Base-by-base conservation (phyloP, 2,329 filamentous ascomycete genomes). In the Alternaria viburni region DNA sequence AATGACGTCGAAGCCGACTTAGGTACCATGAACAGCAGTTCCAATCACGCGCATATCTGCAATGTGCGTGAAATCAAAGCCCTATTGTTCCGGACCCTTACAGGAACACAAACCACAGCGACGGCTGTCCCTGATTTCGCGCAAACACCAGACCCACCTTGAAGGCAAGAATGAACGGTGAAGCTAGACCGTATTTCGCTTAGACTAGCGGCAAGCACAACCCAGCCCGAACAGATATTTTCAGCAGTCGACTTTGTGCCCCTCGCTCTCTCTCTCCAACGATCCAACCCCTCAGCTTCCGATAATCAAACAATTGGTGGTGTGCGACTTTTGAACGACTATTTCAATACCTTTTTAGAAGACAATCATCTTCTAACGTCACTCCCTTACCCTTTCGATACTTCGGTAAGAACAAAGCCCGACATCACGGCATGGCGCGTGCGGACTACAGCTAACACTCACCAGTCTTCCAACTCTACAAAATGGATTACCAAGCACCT, bases 401-500 rank as follows among this genome's bases (percentile, higher is more conserved):
- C 69, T 58, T 62, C 68, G 69, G 76, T 78, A 58, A 66, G 74
- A 69, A 44, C 41, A 43, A 44, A 41, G 21, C 23, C n/a, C 54
- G 44, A 59, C 57, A 45, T 28, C 28, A 26, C 41, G 56, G 54
- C 62, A 61, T 52, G 57, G 54, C 62, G 61, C 62, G 51, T 56
- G 60, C 61, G 49, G 46, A 12, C 15, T 32, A 19, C 44, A 64
- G 60, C 70, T 77, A 58, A 77, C 64, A 61, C 43, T 26, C 17
- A n/a, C 45, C 58, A 79, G 74, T 56, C 62, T 66, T 59, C 59
- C 69, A 65, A 63, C 44, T 67, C 57, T 65, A 51, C 19, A 68
- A 70, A 44, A 80, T 80, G 79, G 77, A 79, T 61, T 80, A 77
- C 69, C 73, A 74, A 67, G 77, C 77, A 69, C 71, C 72, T 62